These are phyloP conservation scores for Sporothrix sp. DNA, from an alignment of 2,329 filamentous ascomycete genomes.

Conservation along the genomic window DNA sequence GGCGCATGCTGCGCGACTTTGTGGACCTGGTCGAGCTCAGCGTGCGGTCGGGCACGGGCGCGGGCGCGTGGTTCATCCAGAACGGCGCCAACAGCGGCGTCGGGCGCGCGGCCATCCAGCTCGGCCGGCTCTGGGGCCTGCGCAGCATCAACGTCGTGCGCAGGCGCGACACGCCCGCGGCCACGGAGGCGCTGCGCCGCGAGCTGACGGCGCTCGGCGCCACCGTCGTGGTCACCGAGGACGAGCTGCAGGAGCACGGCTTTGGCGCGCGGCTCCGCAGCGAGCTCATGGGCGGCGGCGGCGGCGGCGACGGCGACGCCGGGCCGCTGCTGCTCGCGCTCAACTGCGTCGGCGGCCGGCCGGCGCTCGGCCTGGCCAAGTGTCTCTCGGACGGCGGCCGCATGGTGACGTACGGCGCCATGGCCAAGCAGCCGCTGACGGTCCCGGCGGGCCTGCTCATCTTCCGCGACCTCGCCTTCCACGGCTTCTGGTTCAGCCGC, in stretches of 20 bases:
- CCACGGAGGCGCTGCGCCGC: constrained; percentile 48
- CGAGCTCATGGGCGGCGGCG: constrained; percentile 61
- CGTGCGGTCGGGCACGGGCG: constrained; percentile 43
- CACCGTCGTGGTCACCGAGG: constrained; percentile 46
- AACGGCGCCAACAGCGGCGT: constrained; percentile 95
- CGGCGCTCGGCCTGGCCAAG: constrained; percentile 69
- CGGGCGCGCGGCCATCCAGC: constrained; percentile 81
- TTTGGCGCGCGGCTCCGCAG: constrained; percentile 50
- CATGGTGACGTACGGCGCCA: constrained; percentile 90
- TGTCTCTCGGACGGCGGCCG: constrained; percentile 57
- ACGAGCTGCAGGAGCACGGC: constrained; percentile 44
- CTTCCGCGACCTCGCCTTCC: constrained; percentile 82
- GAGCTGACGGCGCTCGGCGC: constrained; percentile 48
- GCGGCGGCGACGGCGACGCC: constrained; percentile 43
- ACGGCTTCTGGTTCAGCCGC: constrained; percentile 88
- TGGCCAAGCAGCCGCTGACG: constrained; percentile 77
- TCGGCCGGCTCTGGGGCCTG: constrained; percentile 76
- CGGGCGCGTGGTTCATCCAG: constrained; percentile 91
- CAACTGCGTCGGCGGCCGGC: constrained; percentile 90
- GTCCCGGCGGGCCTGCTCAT: constrained; percentile 80
- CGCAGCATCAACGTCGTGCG: constrained; percentile 85
- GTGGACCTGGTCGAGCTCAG: constrained; percentile 38
- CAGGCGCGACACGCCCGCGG: constrained; percentile 53
- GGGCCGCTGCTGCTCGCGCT: constrained; percentile 61
- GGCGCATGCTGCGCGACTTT: constrained; percentile 84